Percentiles rank a stretch among this genome's conserved stretches.
These are phyloP conservation scores for Colletotrichum neosansevieriae DNA, from an alignment of 2,329 filamentous ascomycete genomes.

Conservation along the genomic window DNA sequence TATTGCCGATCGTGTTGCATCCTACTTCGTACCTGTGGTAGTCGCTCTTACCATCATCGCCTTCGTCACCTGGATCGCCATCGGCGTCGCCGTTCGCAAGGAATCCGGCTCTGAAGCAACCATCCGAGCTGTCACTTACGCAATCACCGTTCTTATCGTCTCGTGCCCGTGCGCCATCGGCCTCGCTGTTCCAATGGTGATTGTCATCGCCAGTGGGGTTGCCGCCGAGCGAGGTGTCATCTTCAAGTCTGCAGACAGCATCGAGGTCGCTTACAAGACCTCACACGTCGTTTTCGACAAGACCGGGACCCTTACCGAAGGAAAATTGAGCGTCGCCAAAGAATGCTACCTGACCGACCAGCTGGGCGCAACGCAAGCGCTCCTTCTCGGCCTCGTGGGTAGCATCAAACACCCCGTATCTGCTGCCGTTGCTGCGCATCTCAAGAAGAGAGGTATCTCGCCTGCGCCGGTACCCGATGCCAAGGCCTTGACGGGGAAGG, in stretches of 20 bases:
- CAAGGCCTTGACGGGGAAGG: slow-evolving; percentile 58
- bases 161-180: slow-evolving; percentile 86
- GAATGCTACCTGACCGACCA: slow-evolving; percentile 48
- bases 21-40: slow-evolving; percentile 77
- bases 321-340: slow-evolving; percentile 59
- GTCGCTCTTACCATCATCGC: slow-evolving; percentile 68
- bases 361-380: slow-evolving; percentile 7
- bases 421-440: slow-evolving; percentile 56
- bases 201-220: slow-evolving; percentile 77
- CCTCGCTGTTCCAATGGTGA: slow-evolving; percentile 80
- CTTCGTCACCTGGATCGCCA: slow-evolving; percentile 74
- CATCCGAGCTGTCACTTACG: slow-evolving; percentile 75
- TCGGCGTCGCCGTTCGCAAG: slow-evolving; percentile 60
- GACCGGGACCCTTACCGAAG: slow-evolving; percentile 79
- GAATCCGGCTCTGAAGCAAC: slow-evolving; percentile 62
- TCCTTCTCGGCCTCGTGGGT: slow-evolving; percentile 46
- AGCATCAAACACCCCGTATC: slow-evolving; percentile 66
- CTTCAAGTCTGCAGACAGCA: slow-evolving; percentile 74
- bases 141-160: slow-evolving; percentile 78
- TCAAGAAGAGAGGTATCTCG: slow-evolving; percentile 46
- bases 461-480: slow-evolving; percentile 45
- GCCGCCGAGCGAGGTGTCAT: slow-evolving; percentile 75
- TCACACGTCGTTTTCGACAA: slow-evolving; percentile 83
- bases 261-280: slow-evolving; percentile 71
- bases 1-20: slow-evolving; percentile 75